Evolutionary conservation across 345 rosid genomes (phyloP), one percentile per base, ranked within the genome.

Genomic region (Gossypium ekmanianum): DNA sequence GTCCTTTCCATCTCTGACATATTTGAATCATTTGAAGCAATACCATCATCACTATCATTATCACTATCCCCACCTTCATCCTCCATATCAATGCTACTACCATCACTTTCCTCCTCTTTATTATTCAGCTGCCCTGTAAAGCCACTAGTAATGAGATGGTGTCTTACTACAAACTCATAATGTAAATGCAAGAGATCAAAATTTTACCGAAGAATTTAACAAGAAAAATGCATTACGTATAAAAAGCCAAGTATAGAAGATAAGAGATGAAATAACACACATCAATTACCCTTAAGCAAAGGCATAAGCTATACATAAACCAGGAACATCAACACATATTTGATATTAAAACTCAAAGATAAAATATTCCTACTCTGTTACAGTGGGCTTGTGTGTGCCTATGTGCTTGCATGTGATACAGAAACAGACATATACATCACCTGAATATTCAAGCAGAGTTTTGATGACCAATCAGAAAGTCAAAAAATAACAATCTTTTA

Each of bases 51-150:
- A 69, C 52, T 67, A 13, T 56, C 84, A 75, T 73, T 67, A 13
- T 56, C 84, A 75, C 73, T 83, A 79, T 80, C 81, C n/a, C 76
- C 82, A 41, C 79, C 83, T 58, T 82, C 87, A 34, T 85, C 91
- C 76, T 88, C 92, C 82, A 83, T 29, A 85, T 85, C 94, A 74
- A 80, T 87, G 84, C 90, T 85, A 79, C 88, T 83, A 63, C 80
- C 76, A 66, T 88, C 91, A 77, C 88, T 89, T 50, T 84, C 86
- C 39, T 24, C 68, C 6, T 86, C 85, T 29, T 80, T 80, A 81
- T 63, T 91, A 74, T 75, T 59, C 57, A 87, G 75, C 29, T 79
- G 77, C 61, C 81, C 97, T 94, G 89, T 74, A 83, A 74, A 79
- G 48, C 55, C 24, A 61, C 52, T 48, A 27, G 12, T n/a, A 16